Evolutionary conservation across 257 asterid genomes (phyloP), one percentile per base, ranked within the genome.

Genomic region (Haberlea rhodopensis): DNA sequence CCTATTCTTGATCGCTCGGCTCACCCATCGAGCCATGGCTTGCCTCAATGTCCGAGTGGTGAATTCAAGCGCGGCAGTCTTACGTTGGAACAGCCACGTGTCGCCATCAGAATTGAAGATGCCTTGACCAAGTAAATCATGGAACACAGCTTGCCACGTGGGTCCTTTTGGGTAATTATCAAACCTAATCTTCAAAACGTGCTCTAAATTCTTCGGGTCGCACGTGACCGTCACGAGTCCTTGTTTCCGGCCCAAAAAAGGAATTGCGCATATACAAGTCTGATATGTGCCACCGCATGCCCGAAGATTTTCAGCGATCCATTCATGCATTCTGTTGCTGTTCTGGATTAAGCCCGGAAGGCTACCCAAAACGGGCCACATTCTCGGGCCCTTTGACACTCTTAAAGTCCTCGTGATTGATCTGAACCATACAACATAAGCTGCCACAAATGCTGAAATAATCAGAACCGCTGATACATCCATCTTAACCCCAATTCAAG

Each of bases 161-260:
- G 90, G 90, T 10, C 90, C 90, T 74, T 84, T 84, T 0, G 87
- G 90, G 66, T 84, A 84, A 68, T 84, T 84, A 58, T 84, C 90
- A 5, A 84, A 84, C 67, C 70, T 75, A 8, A 60, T 57, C 72
- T 81, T 84, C 78, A 84, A 68, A 27, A 84, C 81, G 29, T 84
- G 90, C 77, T 84, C 87, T 27, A 84, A 71, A 55, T 81, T 84
- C 71, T 71, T 84, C 4, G 90, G 87, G 51, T 84, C 87, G 68
- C 90, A 84, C 63, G 90, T 84, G 74, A 81, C 87, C 0, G 90
- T 81, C 85, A 84, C 90, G 75, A 79, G 85, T 6, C 87, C 83
- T 53, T 81, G 87, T 5, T 75, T 84, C 43, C 82, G 77, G 71
- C 87, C 90, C 62, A 81, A 23, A 48, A 63, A 63, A 2, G 90